These are phyloP conservation scores for Chalciporus piperatus DNA, from an alignment of 768 basidiomycete genomes.

Conservation along the genomic window DNA sequence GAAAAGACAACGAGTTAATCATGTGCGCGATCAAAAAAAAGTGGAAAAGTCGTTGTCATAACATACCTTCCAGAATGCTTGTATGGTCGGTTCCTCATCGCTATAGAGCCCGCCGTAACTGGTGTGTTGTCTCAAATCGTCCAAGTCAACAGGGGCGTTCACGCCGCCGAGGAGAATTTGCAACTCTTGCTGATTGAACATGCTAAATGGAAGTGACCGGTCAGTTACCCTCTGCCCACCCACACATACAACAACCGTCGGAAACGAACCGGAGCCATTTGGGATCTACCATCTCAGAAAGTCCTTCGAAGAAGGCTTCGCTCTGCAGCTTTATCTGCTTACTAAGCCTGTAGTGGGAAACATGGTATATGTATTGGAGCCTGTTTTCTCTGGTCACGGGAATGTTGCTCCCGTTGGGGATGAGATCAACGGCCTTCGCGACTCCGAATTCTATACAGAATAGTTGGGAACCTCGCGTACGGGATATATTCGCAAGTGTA, in stretches of 20 bases:
- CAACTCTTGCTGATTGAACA: slow-evolving; percentile 97
- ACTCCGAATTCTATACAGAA: slow-evolving; percentile 70
- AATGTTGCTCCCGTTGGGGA: slow-evolving; percentile 78
- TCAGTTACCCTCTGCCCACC: slow-evolving; percentile 6
- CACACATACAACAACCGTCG: too few relatives aligned
- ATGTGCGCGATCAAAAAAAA: not conserved
- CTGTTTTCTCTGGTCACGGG: slow-evolving; percentile 88
- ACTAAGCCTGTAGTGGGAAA: slow-evolving; percentile 86
- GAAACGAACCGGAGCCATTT: slow-evolving; percentile 72
- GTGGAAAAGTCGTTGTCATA: not conserved
- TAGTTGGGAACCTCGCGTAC: not conserved
- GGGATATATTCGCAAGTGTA: not conserved
- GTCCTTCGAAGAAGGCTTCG: slow-evolving; percentile 85
- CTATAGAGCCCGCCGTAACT: slow-evolving; percentile 81
- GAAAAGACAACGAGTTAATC: not conserved
- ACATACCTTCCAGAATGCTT: slow-evolving; percentile 79
- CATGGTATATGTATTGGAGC: slow-evolving; percentile 83
- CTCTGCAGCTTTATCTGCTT: slow-evolving; percentile 85
- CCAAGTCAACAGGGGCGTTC: slow-evolving; percentile 78
- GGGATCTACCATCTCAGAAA: slow-evolving; percentile 88
- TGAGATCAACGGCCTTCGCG: slow-evolving; percentile 70
- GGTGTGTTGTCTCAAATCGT: slow-evolving; percentile 75
- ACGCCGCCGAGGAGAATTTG: slow-evolving; percentile 90
- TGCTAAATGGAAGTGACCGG: slow-evolving; percentile 42
- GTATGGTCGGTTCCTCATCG: slow-evolving; percentile 66